These are phyloP conservation scores for Penicillium sp. DNA, from an alignment of 2,329 filamentous ascomycete genomes.

Conservation along the genomic window DNA sequence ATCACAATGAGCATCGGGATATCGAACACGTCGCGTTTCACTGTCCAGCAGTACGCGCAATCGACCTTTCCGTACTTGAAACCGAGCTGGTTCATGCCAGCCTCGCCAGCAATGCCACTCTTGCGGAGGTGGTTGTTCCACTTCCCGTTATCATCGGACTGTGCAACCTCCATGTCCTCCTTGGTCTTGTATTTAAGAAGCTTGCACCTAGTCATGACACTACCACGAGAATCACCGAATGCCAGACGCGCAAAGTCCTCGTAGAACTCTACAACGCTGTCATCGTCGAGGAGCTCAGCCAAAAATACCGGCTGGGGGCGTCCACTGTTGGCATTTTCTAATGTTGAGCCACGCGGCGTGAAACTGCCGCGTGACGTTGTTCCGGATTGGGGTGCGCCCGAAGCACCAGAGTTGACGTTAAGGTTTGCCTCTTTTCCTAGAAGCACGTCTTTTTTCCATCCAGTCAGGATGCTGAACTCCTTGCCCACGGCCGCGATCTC, in stretches of 20 bases:
- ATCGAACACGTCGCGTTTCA: constrained; percentile 95
- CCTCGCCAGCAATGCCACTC: constrained; percentile 48
- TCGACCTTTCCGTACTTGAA: constrained; percentile 86
- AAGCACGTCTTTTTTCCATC: constrained; percentile 87
- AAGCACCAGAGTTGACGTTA: constrained; percentile 73
- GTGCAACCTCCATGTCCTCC: constrained; percentile 50
- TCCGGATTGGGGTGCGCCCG: constrained; percentile 36
- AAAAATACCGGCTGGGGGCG: constrained; percentile 79
- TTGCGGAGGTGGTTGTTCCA: constrained; percentile 44
- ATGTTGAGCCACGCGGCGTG: constrained; percentile 46
- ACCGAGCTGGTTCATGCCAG: constrained; percentile 76
- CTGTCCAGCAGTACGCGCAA: constrained; percentile 94
- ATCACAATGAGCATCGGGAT: constrained; percentile 98
- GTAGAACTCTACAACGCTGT: constrained; percentile 90
- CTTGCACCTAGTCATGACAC: constrained; percentile 78
- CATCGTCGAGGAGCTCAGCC: constrained; percentile 88
- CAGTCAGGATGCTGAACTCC: constrained; percentile 92
- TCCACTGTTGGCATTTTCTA: constrained; percentile 42
- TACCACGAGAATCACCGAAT: constrained; percentile 85
- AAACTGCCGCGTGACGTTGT: constrained; percentile 46
- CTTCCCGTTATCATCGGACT: constrained; percentile 49
- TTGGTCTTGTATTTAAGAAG: constrained; percentile 86
- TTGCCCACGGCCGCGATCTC: constrained; percentile 95
- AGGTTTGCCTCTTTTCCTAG: constrained; percentile 83
- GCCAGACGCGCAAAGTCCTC: constrained; percentile 91